These are phyloP conservation scores for Acanthamoeba culbertsoni DNA, from an alignment of 208 protist species.

Conservation along the genomic window DNA sequence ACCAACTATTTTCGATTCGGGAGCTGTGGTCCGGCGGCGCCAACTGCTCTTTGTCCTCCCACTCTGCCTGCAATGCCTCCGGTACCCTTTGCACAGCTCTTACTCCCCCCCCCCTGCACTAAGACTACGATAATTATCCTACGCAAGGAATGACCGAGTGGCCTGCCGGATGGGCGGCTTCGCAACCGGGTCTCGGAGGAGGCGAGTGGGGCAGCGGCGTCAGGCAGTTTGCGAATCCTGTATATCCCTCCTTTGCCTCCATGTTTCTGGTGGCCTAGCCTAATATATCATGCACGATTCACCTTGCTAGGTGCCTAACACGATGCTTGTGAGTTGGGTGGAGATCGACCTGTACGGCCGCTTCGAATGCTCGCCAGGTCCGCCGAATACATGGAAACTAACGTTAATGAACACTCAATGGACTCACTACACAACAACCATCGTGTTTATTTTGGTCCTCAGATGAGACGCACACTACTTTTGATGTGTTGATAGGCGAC, in stretches of 20 bases:
- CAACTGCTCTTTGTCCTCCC: not conserved
- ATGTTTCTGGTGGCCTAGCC: not conserved
- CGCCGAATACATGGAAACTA: no score
- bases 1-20: not conserved
- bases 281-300: not conserved
- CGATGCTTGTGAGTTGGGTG: not conserved
- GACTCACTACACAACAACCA: not conserved
- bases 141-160: not conserved
- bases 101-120: not conserved
- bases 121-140: not conserved
- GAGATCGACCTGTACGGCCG: conserved; percentile 9
- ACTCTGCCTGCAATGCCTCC: not conserved
- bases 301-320: not conserved
- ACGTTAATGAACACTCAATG: no score
- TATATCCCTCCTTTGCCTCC: not conserved
- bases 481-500: not conserved
- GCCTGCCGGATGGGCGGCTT: not conserved
- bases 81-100: not conserved
- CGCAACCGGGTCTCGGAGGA: not conserved
- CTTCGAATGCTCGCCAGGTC: not conserved
- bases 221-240: not conserved
- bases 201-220: not conserved
- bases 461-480: not conserved
- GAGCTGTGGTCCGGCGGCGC: not conserved
- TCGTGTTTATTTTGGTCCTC: not conserved